phyloP scores from a whole-genome alignment of 176 grass and related monocot species.

The Leersia perrieri region DNA sequence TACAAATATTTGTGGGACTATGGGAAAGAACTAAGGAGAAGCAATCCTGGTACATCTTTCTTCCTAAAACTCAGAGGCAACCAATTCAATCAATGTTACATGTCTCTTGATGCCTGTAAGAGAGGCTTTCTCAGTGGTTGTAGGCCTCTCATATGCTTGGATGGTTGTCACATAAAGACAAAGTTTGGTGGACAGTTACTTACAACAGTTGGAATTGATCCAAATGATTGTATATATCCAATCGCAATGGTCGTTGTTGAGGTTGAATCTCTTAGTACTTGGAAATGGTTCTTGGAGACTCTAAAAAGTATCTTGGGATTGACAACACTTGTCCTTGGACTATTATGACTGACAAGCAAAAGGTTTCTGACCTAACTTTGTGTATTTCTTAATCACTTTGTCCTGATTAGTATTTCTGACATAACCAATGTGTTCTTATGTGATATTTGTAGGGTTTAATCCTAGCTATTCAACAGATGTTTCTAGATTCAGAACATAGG shows the following conservation, averaged over 20 bases:
- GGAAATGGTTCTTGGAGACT: neutral
- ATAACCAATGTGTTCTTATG: too few species aligned
- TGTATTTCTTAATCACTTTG: too few species aligned
- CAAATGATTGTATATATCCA: constrained; percentile 14
- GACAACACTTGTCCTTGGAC: neutral
- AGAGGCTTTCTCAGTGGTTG: neutral
- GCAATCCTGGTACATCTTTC: neutral
- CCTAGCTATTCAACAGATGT: too few species aligned
- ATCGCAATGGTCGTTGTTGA: neutral
- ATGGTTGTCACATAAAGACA: neutral
- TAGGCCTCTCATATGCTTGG: neutral
- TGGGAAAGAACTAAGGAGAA: neutral
- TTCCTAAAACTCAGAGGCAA: neutral
- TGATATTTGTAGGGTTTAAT: too few species aligned
- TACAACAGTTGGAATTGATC: neutral
- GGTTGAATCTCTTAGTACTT: neutral
- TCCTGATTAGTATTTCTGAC: too few species aligned
- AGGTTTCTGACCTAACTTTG: too few species aligned
- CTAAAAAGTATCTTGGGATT: neutral
- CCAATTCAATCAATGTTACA: neutral
- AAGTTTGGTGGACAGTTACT: neutral
- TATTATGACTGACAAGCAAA: neutral
- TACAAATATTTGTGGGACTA: neutral
- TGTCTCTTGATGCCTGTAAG: neutral
- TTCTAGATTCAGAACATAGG: too few species aligned